Evolutionary conservation across 2,329 filamentous ascomycete genomes (phyloP).

Genomic region (Cordyceps farinosa): DNA sequence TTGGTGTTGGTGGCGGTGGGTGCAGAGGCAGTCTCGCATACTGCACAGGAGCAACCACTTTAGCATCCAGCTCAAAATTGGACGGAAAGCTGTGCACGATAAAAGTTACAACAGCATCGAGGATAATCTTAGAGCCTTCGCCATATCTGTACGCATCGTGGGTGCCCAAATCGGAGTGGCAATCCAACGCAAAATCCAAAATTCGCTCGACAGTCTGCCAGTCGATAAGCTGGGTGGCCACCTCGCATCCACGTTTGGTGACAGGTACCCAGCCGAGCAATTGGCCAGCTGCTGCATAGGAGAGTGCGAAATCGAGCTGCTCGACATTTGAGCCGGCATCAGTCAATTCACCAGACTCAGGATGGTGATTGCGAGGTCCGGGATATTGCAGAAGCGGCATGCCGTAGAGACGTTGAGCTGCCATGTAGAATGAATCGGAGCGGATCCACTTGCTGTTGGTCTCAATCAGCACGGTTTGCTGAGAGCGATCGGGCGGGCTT

Average conservation of each 20-base stretch:
- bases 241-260: slow-evolving; percentile 54
- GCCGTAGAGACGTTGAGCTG: slow-evolving; percentile 56
- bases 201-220: slow-evolving; percentile 62
- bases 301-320: slow-evolving; percentile 54
- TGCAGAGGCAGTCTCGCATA: slow-evolving; percentile 40
- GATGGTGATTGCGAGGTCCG: slow-evolving; percentile 26
- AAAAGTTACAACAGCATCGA: slow-evolving; percentile 56
- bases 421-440: slow-evolving; percentile 54
- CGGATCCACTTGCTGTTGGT: slow-evolving; percentile 51
- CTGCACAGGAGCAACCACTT: slow-evolving; percentile 32
- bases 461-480: slow-evolving; percentile 39
- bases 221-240: slow-evolving; percentile 54
- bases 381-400: slow-evolving; percentile 44
- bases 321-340: slow-evolving; percentile 40
- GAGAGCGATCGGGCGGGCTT: slow-evolving; percentile 23
- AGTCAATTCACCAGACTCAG: slow-evolving; percentile 30
- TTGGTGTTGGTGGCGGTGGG: slow-evolving; percentile 20
- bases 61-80: slow-evolving; percentile 56
- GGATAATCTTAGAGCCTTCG: slow-evolving; percentile 50
- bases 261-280: slow-evolving; percentile 55
- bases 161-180: slow-evolving; percentile 32
- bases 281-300: slow-evolving; percentile 61
- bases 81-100: slow-evolving; percentile 57
- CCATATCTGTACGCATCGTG: slow-evolving; percentile 49
- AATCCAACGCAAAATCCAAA: slow-evolving; percentile 55